phyloP scores from a whole-genome alignment of 1,139 yeast species.

The Suhomyces choctaworum region DNA sequence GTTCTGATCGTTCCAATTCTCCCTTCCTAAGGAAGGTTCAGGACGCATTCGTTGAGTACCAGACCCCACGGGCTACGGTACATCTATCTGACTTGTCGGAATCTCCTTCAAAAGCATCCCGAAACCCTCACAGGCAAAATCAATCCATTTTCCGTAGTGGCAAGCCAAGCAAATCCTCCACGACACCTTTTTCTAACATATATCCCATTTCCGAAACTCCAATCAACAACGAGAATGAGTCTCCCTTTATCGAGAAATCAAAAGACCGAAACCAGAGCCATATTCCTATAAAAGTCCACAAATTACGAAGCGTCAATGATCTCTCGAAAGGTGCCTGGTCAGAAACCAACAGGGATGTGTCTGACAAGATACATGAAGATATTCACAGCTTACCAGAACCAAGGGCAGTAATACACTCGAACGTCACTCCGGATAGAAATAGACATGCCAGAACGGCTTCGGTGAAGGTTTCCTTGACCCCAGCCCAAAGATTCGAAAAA shows the following conservation, averaged over 20 bases:
- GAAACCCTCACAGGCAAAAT: not conserved
- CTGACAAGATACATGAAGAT: not conserved
- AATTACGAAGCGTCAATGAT: constrained; percentile 15
- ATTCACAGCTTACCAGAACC: not conserved
- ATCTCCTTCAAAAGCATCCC: not conserved
- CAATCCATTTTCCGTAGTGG: not conserved
- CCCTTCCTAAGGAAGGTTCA: constrained; percentile 31
- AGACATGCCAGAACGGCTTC: constrained; percentile 30
- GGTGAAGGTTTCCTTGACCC: constrained; percentile 51
- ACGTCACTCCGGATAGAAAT: constrained; percentile 15
- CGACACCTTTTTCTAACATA: constrained; percentile 7
- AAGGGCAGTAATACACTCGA: not conserved
- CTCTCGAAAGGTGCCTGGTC: not conserved
- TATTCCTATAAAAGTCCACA: constrained; percentile 14
- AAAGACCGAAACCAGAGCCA: constrained; percentile 1
- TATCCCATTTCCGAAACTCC: constrained; percentile 15
- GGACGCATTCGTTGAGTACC: constrained; percentile 18
- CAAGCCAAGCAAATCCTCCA: not conserved
- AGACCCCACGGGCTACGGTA: constrained; percentile 1
- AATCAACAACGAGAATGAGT: constrained; percentile 17
- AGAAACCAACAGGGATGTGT: constrained; percentile 1
- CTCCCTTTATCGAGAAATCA: constrained; percentile 20
- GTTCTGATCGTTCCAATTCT: constrained; percentile 19
- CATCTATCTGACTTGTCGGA: not conserved
- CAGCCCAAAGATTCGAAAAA: constrained; percentile 53